These are phyloP conservation scores for Cutaneotrichosporon sp. DNA, from an alignment of 1,284 basidiomycete species.

Conservation along the genomic window DNA sequence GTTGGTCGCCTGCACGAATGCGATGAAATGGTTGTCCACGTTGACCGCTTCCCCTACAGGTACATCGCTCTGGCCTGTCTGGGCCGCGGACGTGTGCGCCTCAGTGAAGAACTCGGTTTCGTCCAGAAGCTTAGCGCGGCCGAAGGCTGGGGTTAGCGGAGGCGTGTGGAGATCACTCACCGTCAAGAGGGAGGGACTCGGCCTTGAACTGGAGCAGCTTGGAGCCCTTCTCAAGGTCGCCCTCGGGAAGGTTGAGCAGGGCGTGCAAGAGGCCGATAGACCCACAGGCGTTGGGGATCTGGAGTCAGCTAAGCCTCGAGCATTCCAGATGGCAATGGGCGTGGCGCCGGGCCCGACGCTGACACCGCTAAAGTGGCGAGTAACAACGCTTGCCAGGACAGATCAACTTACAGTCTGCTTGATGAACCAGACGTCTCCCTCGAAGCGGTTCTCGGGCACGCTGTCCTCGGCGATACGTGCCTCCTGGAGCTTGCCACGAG, in stretches of 20 bases:
- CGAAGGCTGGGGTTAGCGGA: conserved; percentile 43
- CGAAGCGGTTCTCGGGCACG: conserved; percentile 27
- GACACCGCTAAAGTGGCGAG: too few species aligned
- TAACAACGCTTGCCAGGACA: background rate
- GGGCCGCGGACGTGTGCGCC: conserved; percentile 67
- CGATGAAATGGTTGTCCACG: conserved; percentile 76
- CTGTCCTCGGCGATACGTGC: conserved; percentile 54
- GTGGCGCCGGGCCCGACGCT: too few species aligned
- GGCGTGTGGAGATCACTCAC: conserved; percentile 16
- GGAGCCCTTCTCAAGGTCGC: conserved; percentile 26
- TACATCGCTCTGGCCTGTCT: conserved; percentile 62
- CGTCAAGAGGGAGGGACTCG: conserved; percentile 27
- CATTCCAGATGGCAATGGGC: too few species aligned
- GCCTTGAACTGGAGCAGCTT: conserved; percentile 41
- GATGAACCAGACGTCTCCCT: conserved; percentile 48
- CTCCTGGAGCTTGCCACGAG: conserved; percentile 54
- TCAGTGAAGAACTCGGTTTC: conserved; percentile 67
- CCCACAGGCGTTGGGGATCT: conserved; percentile 84
- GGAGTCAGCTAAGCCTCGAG: background rate
- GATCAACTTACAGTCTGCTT: conserved; percentile 49
- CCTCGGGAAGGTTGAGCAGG: conserved; percentile 41
- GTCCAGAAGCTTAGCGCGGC: conserved; percentile 69
- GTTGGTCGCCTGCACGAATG: conserved; percentile 63
- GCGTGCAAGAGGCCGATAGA: conserved; percentile 82
- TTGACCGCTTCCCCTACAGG: conserved; percentile 48